Evolutionary conservation across 495 filamentous ascomycete genomes (phyloP), one percentile per base, ranked within the genome.

Genomic region (Penicillium pancosmium): DNA sequence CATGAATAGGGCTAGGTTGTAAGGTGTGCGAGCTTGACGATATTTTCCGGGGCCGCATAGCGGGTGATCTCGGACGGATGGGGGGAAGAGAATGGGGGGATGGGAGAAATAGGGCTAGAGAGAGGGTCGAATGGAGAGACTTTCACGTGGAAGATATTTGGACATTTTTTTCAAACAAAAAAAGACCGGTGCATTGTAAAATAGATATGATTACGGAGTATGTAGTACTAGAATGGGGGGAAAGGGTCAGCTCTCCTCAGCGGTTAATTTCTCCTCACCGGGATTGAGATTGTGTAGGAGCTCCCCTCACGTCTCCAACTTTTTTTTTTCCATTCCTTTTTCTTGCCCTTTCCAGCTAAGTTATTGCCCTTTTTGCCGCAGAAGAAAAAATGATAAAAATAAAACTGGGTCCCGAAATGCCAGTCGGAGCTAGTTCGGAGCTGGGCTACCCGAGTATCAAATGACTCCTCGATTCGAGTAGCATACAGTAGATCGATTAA

Each of bases 221-320:
- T n/a, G n/a, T 23, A 21, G 19, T 21, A 21, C 19, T 21, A 21
- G 19, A 2, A 21, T 21, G 19, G 19, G 54, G 36, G 36, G 16
- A 46, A 16, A 46, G 16, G 18, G n/a, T 16, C 15, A 48, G 21
- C 8, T 53, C 59, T 58, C 59, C 57, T 64, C 62, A 59, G 49
- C 62, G 60, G 63, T 61, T 68, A 64, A 63, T 68, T 69, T 70
- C 71, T 73, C 71, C 71, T 70, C 71, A 73, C 64, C 56, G 62
- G 55, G 41, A 18, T 16, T 16, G 60, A 47, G 40, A 58, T 44
- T 54, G 43, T 23, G 52, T 36, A 25, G 36, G 27, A 25, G 38
- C 50, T 61, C 66, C 66, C 66, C 63, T 68, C 66, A 68, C 56
- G 50, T 65, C 66, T 66, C 66, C 63, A 68, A 63, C 58, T 62